Evolutionary conservation across 73 alveolate genomes (phyloP).

Genomic region (Symbiodinium natans): DNA sequence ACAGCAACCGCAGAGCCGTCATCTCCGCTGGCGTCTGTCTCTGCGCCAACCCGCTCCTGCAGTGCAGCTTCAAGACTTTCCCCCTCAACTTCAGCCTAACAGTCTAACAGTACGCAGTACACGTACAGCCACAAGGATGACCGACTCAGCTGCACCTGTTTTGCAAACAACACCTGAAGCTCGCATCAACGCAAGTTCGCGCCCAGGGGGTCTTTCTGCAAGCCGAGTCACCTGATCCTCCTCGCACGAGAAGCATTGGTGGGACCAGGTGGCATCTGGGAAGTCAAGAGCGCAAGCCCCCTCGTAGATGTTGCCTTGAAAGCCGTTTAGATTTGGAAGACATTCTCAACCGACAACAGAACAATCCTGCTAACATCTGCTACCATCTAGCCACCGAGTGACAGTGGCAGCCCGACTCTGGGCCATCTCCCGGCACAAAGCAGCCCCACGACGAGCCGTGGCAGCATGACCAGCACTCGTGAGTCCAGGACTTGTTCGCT

Average conservation of each 20-base stretch:
- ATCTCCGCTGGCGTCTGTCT: neutral
- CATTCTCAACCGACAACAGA: too few species aligned
- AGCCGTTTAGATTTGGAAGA: too few species aligned
- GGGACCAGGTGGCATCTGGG: conserved; percentile 55
- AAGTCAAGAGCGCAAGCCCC: conserved; percentile 15
- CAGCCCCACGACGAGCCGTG: conserved; percentile 29
- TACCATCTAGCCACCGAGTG: too few species aligned
- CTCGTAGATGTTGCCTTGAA: neutral
- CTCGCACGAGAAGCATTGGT: conserved; percentile 11
- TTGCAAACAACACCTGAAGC: conserved; percentile 16
- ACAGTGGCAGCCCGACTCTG: conserved; percentile 34
- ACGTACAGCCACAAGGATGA: conserved; percentile 1
- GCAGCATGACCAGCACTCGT: conserved; percentile 44
- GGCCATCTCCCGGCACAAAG: conserved; percentile 25
- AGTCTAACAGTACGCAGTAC: neutral
- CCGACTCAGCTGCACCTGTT: conserved; percentile 3
- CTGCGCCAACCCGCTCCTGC: neutral
- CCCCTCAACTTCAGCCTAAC: neutral
- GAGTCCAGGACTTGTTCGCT: neutral
- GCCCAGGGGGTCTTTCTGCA: neutral
- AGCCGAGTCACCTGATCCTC: neutral
- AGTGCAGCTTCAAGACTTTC: neutral
- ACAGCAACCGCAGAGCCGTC: neutral
- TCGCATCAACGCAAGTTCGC: conserved; percentile 20
- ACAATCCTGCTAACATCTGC: too few species aligned